A percentile compares a stretch with the other conserved stretches of the same genome.
These are phyloP conservation scores for Fusarium marasasianum DNA, from an alignment of 2,329 filamentous ascomycete genomes.

Conservation along the genomic window DNA sequence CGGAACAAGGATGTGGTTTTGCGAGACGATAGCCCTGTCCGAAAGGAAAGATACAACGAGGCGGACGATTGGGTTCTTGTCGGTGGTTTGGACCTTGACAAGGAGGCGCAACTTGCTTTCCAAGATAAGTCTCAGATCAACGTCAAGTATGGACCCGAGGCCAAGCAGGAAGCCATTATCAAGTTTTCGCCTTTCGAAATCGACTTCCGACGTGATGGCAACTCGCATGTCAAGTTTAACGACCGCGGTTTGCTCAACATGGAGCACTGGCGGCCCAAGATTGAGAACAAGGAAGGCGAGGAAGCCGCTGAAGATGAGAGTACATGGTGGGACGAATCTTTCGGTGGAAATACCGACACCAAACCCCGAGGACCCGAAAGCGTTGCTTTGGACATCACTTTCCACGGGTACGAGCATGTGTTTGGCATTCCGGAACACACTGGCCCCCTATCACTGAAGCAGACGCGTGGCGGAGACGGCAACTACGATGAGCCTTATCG, in stretches of 20 bases:
- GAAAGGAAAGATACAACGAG: constrained; percentile 96
- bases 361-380: constrained; percentile 97
- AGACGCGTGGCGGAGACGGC: constrained; percentile 88
- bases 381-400: constrained; percentile 88
- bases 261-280: constrained; percentile 93
- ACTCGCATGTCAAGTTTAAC: constrained; percentile 87
- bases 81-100: constrained; percentile 79
- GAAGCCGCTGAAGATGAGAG: constrained; percentile 77
- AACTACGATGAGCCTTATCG: constrained; percentile 91
- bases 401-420: constrained; percentile 90
- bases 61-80: constrained; percentile 87
- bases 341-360: constrained; percentile 92
- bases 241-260: constrained; percentile 89
- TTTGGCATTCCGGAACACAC: constrained; percentile 95
- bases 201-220: constrained; percentile 85
- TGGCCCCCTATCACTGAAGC: constrained; percentile 85
- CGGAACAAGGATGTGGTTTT: constrained; percentile 89
- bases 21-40: constrained; percentile 81
- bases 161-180: constrained; percentile 83
- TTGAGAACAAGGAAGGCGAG: constrained; percentile 70
- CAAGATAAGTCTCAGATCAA: constrained; percentile 75
- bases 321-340: constrained; percentile 98
- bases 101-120: constrained; percentile 72
- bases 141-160: constrained; percentile 80
- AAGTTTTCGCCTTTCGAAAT: constrained; percentile 84